Base-by-base conservation (phyloP, 257 asterid genomes). In the Solanum pinnatisectum region DNA sequence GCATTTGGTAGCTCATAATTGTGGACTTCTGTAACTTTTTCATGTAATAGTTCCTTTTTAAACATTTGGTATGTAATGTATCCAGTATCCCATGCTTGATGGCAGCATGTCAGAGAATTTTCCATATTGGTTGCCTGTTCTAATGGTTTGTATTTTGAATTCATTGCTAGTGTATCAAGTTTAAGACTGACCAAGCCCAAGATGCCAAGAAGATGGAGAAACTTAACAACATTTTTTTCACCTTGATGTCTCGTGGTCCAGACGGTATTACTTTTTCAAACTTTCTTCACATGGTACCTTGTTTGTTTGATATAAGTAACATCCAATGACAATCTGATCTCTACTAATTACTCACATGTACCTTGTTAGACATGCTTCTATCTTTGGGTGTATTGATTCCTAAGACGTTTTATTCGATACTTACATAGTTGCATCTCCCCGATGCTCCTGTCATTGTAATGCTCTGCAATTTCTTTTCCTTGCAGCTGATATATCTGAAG, bases 121-220 rank as follows among this genome's bases (percentile, higher is more conserved):
- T 79, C 67, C 27, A 27, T 79, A 27, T 27, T 52, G 8, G 10
- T 44, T 79, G 5, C 85, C 60, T 79, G 85, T 79, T 44, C 67
- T 79, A 27, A 79, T 79, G 40, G 67, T 44, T 44, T 44, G 39
- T 44, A 8, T 44, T 44, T 39, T 16, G 11, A 79, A 79, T 79
- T 44, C 23, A 67, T 27, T 79, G 4, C 16, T 79, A 79, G 85
- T 79, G 85, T 79, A 4, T 79, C 85, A 79, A 79, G 85, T 79
- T 79, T 15, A 79, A 44, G 40, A 79, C 85, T 79, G 85, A 79
- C 85, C 85, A 79, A 79, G 85, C 85, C 16, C 85, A 44, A 52
- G 85, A 79, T 79, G 85, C 85, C 25, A 79, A 79, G 85, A 79
- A 44, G 85, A 79, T 79, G 85, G 85, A 79, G 85, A 79, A 79